A percentile compares a stretch with the other conserved stretches of the same genome.
These are phyloP conservation scores for Phaffomyces thermotolerans DNA, from an alignment of 805 yeast genomes.

Conservation along the genomic window DNA sequence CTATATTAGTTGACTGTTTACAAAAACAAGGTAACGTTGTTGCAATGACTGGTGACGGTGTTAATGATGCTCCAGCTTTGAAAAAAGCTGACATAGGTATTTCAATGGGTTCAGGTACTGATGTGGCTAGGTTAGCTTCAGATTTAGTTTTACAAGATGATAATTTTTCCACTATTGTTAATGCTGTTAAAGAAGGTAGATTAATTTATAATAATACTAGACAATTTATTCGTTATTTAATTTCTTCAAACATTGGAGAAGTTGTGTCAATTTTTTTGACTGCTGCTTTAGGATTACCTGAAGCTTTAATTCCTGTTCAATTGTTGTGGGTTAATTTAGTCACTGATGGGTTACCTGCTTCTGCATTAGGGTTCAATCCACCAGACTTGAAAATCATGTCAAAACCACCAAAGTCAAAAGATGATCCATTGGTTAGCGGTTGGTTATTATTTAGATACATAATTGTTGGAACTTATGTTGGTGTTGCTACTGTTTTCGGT, in stretches of 20 bases:
- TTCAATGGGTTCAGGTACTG: slow-evolving; percentile 59
- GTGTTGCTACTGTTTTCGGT: slow-evolving; percentile 35
- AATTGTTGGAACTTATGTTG: slow-evolving; percentile 34
- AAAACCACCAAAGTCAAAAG: slow-evolving; percentile 30
- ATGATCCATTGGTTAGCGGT: slow-evolving; percentile 31
- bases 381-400: slow-evolving; percentile 32
- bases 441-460: slow-evolving; percentile 34
- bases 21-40: slow-evolving; percentile 43
- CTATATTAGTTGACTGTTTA: slow-evolving; percentile 41
- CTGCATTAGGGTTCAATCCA: slow-evolving; percentile 46
- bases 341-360: slow-evolving; percentile 53
- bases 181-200: slow-evolving; percentile 51
- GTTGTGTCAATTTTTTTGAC: slow-evolving; percentile 50
- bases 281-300: slow-evolving; percentile 45
- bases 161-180: slow-evolving; percentile 49
- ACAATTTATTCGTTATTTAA: slow-evolving; percentile 35
- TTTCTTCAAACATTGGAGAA: slow-evolving; percentile 50
- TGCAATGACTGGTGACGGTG: slow-evolving; percentile 64
- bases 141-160: slow-evolving; percentile 50
- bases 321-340: slow-evolving; percentile 51
- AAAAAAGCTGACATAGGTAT: slow-evolving; percentile 58
- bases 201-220: slow-evolving; percentile 36
- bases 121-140: slow-evolving; percentile 53
- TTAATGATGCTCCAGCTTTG: slow-evolving; percentile 57
- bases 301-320: slow-evolving; percentile 50